These are phyloP conservation scores for Cercospora zeina DNA, from an alignment of 2,329 filamentous ascomycete genomes.

Conservation along the genomic window DNA sequence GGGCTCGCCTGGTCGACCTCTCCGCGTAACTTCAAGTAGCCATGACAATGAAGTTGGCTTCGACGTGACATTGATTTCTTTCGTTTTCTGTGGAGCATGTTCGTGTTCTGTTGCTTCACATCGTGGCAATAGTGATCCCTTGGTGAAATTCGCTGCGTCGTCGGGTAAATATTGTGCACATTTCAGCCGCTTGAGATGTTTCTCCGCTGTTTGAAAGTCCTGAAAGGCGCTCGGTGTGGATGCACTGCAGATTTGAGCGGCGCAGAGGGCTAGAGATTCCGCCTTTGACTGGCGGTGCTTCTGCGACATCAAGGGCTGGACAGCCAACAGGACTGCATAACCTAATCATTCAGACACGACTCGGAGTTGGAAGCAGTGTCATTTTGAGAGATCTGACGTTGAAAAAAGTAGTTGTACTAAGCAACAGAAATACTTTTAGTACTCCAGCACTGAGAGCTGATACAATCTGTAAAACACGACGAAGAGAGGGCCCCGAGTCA, in stretches of 20 bases:
- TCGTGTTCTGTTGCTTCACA: neutral
- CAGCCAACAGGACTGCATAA: neutral
- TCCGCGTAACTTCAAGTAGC: neutral
- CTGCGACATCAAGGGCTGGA: neutral
- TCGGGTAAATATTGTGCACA: neutral
- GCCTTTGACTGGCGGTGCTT: neutral
- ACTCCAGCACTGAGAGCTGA: conserved; percentile 13
- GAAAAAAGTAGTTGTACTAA: neutral
- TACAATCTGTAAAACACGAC: conserved; percentile 15
- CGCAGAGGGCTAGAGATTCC: neutral
- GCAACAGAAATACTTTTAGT: conserved; percentile 6
- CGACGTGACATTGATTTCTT: neutral
- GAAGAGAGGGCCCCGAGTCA: conserved; percentile 51
- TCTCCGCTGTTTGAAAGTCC: neutral
- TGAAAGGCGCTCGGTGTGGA: neutral
- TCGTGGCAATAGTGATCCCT: neutral
- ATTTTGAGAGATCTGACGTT: neutral
- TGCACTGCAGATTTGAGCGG: neutral
- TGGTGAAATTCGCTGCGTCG: neutral
- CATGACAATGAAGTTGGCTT: neutral
- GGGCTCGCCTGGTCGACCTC: conserved; percentile 1
- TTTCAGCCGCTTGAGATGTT: neutral
- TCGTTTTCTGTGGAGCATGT: neutral
- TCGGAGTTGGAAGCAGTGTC: neutral
- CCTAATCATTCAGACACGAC: neutral